phyloP scores from a whole-genome alignment of 306 rosid species.

The Pachyrhizus erosus region DNA sequence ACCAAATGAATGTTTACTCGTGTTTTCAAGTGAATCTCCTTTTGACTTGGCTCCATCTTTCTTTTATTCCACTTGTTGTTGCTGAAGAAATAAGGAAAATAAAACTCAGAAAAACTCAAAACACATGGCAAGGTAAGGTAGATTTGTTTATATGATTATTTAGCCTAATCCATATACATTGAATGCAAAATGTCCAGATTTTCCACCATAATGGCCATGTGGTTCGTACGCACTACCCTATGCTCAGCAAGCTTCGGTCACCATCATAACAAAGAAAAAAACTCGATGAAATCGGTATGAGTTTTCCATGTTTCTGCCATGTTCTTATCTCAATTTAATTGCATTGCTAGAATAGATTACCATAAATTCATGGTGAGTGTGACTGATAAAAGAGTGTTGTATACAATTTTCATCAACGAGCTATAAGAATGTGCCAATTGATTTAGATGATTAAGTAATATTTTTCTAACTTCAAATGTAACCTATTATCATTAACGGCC shows the following conservation, averaged over 20 bases:
- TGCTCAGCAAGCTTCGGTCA: constrained; percentile 35
- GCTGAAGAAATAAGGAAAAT: not conserved
- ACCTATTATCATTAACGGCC: too few species aligned
- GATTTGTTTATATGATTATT: constrained; percentile 34
- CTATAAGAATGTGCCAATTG: not conserved
- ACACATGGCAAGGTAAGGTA: constrained; percentile 44
- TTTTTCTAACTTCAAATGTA: not conserved
- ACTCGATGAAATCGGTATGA: constrained; percentile 22
- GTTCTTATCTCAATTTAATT: constrained; percentile 6
- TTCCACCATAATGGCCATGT: constrained; percentile 5
- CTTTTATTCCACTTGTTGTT: not conserved
- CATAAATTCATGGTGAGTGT: not conserved
- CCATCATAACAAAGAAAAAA: constrained; percentile 22
- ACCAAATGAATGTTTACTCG: not conserved
- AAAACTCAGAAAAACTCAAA: not conserved
- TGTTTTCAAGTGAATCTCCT: constrained; percentile 13
- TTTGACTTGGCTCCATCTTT: constrained; percentile 3
- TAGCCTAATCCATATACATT: constrained; percentile 37
- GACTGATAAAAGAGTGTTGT: not conserved
- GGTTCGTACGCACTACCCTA: constrained; percentile 13
- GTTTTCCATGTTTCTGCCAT: not conserved
- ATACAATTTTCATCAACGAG: not conserved
- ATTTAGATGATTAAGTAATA: constrained; percentile 8
- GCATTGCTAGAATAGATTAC: not conserved
- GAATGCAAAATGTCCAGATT: not conserved